Evolutionary conservation across 768 basidiomycete genomes (phyloP), one percentile per base, ranked within the genome.

Genomic region (Podaxis sp.): DNA sequence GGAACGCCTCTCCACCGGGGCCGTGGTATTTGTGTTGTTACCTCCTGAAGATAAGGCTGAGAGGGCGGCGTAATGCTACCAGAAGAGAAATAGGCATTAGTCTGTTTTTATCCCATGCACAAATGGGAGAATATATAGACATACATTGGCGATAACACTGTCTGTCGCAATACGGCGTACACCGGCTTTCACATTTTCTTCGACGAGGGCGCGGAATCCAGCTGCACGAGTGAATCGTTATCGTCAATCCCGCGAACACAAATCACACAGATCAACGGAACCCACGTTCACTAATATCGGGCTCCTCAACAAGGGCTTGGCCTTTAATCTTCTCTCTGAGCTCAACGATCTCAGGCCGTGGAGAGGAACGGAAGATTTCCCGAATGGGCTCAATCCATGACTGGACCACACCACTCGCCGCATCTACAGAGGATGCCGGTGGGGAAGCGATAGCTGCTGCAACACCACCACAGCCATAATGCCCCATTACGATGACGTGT

Each of bases 391-490:
- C 61, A 52, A 80, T 79, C 78, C 78, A 80, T 17, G 66, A 72
- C 48, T 79, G 73, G 12, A 80, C 75, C 2, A 75, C 70, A 22
- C 70, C 68, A 24, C 68, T 69, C 4, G 73, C 71, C 24, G 67
- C 67, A 57, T 75, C 71, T 15, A 73, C 61, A 24, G 66, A 65
- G 12, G 57, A 49, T 3, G 42, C 40, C 1, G 72, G 69, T 1
- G 69, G 67, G 1, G 71, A 65, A n/a, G 70, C 68, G 60, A 77
- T 77, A 3, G 77, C 72, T 30, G 77, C 76, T 12, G 74, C 78
- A 12, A 80, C 73, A 36, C 79, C 79, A 17, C 78, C 77, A 59
- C 78, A 80, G 0, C 78, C 79, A 54, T 80, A 80, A 64, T 80
- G 78, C 0, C 78, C 79, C 76, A 80, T 76, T 13, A 80, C 75